Percentiles rank a stretch among this genome's conserved stretches.
Conservation (phyloP, 495 filamentous ascomycete genomes). For the Aspergillus affinis region DNA sequence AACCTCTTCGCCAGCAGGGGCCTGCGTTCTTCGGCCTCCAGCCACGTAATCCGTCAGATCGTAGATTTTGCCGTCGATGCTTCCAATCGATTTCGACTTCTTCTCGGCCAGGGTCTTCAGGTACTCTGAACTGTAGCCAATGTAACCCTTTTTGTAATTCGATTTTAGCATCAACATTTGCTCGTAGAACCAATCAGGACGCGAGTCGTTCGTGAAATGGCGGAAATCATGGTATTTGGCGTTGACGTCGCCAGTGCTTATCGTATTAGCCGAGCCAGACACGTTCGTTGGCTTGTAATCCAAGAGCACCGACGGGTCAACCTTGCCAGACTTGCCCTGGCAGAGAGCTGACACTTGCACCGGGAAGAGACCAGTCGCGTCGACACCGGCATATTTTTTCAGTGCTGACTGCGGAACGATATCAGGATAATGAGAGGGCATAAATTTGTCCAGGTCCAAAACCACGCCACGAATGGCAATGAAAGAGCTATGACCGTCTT, state of each 20-base stretch:
- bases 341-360: slow-evolving; percentile 93
- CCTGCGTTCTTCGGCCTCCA: slow-evolving; percentile 68
- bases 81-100: slow-evolving; percentile 68
- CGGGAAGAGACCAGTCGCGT: slow-evolving; percentile 87
- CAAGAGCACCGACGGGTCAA: slow-evolving; percentile 72
- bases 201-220: slow-evolving; percentile 72
- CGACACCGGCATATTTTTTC: slow-evolving; percentile 77
- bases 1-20: slow-evolving; percentile 45
- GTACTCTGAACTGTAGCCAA: slow-evolving; percentile 81
- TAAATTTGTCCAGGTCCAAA: slow-evolving; percentile 75
- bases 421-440: slow-evolving; percentile 76
- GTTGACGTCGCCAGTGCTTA: slow-evolving; percentile 70
- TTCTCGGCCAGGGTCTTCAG: slow-evolving; percentile 62
- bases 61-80: slow-evolving; percentile 79
- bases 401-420: slow-evolving; percentile 67
- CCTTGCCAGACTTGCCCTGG: slow-evolving; percentile 64
- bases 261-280: slow-evolving; percentile 59
- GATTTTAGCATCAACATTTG: slow-evolving; percentile 72
- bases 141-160: slow-evolving; percentile 82
- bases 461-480: slow-evolving; percentile 86
- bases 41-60: slow-evolving; percentile 84
- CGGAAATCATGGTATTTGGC: slow-evolving; percentile 91
- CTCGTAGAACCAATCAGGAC: slow-evolving; percentile 88
- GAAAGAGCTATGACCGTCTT: slow-evolving; percentile 61
- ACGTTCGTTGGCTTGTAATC: slow-evolving; percentile 80